Evolutionary conservation across 2,329 filamentous ascomycete species (phyloP).

Genomic region (Sclerotinia minor): DNA sequence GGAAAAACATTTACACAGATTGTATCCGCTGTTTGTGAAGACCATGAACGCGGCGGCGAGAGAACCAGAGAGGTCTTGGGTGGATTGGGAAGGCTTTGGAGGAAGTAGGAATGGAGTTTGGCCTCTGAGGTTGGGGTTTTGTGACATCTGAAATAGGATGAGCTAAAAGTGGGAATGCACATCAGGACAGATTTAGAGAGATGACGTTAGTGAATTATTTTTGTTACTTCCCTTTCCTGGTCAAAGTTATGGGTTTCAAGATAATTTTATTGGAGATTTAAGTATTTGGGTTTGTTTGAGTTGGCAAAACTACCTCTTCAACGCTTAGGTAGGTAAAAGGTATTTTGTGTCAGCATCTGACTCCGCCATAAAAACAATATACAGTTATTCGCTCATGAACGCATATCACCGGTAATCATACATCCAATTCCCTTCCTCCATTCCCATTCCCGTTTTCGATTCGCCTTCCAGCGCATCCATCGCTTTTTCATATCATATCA

Average conservation of each 20-base stretch:
- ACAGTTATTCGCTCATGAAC: constrained; percentile 14
- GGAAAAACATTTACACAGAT: constrained; percentile 73
- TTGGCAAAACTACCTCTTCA: constrained; percentile 17
- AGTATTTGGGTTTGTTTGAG: constrained; percentile 11
- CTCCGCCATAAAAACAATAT: constrained; percentile 19
- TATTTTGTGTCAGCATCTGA: constrained; percentile 20
- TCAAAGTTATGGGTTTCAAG: too few species aligned
- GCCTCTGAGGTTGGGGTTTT: constrained; percentile 33
- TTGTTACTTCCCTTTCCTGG: too few species aligned
- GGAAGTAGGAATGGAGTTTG: constrained; percentile 59
- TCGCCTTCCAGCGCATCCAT: not conserved
- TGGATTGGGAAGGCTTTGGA: constrained; percentile 62
- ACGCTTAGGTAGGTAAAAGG: constrained; percentile 3
- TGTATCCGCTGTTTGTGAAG: constrained; percentile 76
- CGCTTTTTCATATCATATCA: constrained; percentile 7
- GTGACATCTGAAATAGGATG: constrained; percentile 6
- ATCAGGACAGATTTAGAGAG: not conserved
- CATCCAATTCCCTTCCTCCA: constrained; percentile 14
- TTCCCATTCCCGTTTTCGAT: constrained; percentile 16
- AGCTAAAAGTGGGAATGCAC: constrained; percentile 12
- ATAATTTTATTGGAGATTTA: not conserved
- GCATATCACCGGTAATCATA: constrained; percentile 21
- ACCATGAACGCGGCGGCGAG: constrained; percentile 61
- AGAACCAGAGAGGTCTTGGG: constrained; percentile 60
- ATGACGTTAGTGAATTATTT: constrained; percentile 5